Conservation (phyloP, 2,329 filamentous ascomycete genomes). For the Chlorencoelia australis region DNA sequence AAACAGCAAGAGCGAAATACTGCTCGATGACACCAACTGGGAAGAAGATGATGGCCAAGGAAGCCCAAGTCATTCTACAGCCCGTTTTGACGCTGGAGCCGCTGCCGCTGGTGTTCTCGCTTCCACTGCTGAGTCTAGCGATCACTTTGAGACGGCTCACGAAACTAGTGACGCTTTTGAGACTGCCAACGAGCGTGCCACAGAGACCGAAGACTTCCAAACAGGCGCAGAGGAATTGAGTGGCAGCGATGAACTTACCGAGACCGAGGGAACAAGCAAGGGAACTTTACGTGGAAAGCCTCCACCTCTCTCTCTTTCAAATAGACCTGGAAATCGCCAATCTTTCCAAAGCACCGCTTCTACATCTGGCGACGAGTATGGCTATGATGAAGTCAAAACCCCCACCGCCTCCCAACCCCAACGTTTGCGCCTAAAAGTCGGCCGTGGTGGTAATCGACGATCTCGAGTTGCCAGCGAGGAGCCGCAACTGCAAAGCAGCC, state of each 20-base stretch:
- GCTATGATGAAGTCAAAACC: conserved; percentile 52
- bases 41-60: conserved; percentile 60
- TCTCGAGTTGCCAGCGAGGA: conserved; percentile 54
- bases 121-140: conserved; percentile 35
- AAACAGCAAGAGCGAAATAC: conserved; percentile 65
- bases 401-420: conserved; percentile 53
- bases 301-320: conserved; percentile 29
- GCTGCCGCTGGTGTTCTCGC: conserved; percentile 26
- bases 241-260: conserved; percentile 66
- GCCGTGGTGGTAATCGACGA: conserved; percentile 50
- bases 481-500: conserved; percentile 46
- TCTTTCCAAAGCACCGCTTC: conserved; percentile 85
- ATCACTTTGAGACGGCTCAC: conserved; percentile 72
- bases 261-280: conserved; percentile 56
- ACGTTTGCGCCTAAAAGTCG: conserved; percentile 62
- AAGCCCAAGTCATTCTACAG: conserved; percentile 44
- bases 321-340: conserved; percentile 44
- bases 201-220: conserved; percentile 91
- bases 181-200: conserved; percentile 69
- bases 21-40: conserved; percentile 76
- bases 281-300: conserved; percentile 29
- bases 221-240: conserved; percentile 78
- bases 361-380: conserved; percentile 69
- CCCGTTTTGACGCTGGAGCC: conserved; percentile 14
- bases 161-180: conserved; percentile 62